Base-by-base conservation (phyloP, 176 grass and related monocot species). In the Ampelocalamus luodianensis region DNA sequence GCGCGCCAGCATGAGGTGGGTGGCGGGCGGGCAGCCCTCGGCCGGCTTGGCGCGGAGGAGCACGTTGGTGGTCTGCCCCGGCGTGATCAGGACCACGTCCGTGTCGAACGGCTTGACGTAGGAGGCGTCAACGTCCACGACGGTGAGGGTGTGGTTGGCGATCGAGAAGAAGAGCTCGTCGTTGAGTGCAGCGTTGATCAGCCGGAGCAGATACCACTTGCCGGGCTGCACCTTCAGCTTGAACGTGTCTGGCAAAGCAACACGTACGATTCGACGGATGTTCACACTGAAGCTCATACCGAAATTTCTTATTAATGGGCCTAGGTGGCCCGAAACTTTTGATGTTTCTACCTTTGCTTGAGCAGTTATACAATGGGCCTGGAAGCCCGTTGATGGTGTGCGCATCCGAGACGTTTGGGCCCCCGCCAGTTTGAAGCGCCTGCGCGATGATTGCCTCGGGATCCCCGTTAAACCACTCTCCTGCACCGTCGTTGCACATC, bases 101-200 rank as follows among this genome's bases (percentile, higher is more conserved):
- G 90, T 90, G 37, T 87, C 56, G 55, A 94, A 90, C 7, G 94
- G 92, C 83, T 94, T 94, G 3, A 91, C 89, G 65, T 94, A 89
- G 54, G 84, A 1, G 40, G 86, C 92, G 50, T 91, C 92, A 2
- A 87, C 89, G 23, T 94, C 92, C 10, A 94, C 86, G 1, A 94
- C 79, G 83, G 92, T 91, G 42, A 94, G 89, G 14, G 74, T 91
- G 86, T 94, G 92, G 86, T 88, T 84, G 39, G 89, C 89, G 40
- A 94, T 65, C 13, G 89, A 85, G 83, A 91, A 91, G 92, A 89
- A 91, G 48, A 91, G 86, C 56, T 94, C 89, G 18, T 91, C 83
- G 65, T 94, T 94, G 83, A 94, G 83, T 72, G 89, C 92, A 36
- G 92, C 92, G 89, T 94, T 94, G 83, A 94, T 87, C 46, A 94